Conservation (phyloP, 495 filamentous ascomycete genomes). For the Acidiella bohemica region DNA sequence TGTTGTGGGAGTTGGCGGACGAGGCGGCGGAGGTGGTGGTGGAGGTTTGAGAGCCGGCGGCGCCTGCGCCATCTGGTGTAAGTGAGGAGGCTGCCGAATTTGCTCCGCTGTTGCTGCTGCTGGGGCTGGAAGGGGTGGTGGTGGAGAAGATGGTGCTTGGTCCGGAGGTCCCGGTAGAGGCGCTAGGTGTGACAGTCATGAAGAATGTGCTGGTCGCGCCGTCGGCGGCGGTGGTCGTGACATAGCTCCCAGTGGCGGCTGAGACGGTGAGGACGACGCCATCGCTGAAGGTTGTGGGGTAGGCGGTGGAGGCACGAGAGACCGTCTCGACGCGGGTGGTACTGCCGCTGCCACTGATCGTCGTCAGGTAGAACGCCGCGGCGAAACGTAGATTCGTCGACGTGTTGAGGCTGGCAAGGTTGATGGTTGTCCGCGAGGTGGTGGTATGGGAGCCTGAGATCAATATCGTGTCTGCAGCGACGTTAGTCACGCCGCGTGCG, state of each 20-base stretch:
- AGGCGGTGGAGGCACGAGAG: slow-evolving; percentile 5
- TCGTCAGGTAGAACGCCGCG: slow-evolving; percentile 9
- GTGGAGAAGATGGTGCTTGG: slow-evolving; percentile 3
- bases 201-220: slow-evolving; percentile 1
- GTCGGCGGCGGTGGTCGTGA: background rate
- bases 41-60: background rate
- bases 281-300: slow-evolving; percentile 11
- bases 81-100: background rate
- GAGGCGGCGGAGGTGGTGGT: background rate
- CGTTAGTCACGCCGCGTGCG: too few species aligned
- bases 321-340: slow-evolving; percentile 6
- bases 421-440: slow-evolving; percentile 1
- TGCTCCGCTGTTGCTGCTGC: background rate
- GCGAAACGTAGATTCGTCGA: background rate
- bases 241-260: slow-evolving; percentile 1
- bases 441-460: background rate
- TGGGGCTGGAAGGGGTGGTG: background rate
- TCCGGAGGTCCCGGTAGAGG: background rate
- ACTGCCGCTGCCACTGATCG: slow-evolving; percentile 6
- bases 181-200: background rate
- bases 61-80: background rate
- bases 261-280: slow-evolving; percentile 6
- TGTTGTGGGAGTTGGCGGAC: background rate
- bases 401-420: background rate
- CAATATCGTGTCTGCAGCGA: background rate